These are phyloP conservation scores for Colletotrichum sp. DNA, from an alignment of 2,329 filamentous ascomycete species.

Conservation along the genomic window DNA sequence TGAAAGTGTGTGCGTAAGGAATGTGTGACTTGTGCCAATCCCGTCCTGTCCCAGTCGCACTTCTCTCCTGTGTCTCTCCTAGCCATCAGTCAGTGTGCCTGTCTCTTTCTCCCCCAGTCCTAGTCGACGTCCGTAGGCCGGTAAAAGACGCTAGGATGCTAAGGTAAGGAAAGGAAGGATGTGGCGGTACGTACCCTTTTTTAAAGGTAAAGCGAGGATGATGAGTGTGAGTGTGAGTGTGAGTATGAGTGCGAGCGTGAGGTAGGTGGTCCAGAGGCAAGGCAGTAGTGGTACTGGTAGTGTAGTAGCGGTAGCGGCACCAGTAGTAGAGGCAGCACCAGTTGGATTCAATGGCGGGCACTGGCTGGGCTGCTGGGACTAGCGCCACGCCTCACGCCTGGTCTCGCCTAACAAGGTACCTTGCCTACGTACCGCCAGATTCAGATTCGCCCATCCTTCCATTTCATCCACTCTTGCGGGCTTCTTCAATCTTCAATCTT, in stretches of 20 bases:
- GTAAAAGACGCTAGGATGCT: background rate
- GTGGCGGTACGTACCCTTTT: background rate
- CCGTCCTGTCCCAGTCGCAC: conserved; percentile 1
- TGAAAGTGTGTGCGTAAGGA: background rate
- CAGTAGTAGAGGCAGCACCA: background rate
- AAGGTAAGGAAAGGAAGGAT: background rate
- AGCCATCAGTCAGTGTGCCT: background rate
- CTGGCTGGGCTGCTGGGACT: conserved; percentile 17
- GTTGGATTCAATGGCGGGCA: background rate
- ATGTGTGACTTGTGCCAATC: conserved; percentile 1
- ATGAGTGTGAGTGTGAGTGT: background rate
- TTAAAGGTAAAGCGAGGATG: background rate
- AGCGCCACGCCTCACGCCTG: conserved; percentile 22
- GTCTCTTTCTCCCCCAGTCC: background rate
- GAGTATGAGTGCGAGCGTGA: background rate
- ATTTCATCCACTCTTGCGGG: conserved; percentile 22
- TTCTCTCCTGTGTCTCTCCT: background rate
- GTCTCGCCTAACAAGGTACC: conserved; percentile 23
- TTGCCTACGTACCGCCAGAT: conserved; percentile 21
- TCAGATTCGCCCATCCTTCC: conserved; percentile 22
- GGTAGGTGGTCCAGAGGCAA: background rate
- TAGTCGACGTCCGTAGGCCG: background rate
- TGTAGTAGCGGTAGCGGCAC: background rate
- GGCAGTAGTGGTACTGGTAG: background rate
- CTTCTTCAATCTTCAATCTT: conserved; percentile 22